Conservation (phyloP, 1,139 yeast genomes). For the Candida mesenterica region DNA sequence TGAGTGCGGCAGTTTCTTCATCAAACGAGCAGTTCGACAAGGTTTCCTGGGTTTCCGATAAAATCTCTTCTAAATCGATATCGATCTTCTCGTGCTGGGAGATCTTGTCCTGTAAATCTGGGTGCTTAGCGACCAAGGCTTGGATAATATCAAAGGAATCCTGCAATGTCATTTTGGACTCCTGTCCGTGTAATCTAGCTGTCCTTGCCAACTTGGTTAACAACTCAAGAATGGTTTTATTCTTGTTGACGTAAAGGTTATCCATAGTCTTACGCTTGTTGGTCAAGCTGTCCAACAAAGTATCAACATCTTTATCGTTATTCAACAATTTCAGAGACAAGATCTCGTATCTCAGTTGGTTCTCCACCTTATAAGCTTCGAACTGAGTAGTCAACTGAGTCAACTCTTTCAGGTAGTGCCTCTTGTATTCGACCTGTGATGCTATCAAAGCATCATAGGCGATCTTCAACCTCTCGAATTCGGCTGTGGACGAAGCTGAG, state of each 20-base stretch:
- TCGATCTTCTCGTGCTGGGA: constrained; percentile 28
- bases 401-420: constrained; percentile 44
- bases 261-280: constrained; percentile 45
- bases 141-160: constrained; percentile 33
- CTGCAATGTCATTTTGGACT: constrained; percentile 34
- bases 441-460: constrained; percentile 62
- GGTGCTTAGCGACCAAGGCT: constrained; percentile 32
- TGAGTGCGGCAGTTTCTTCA: constrained; percentile 34
- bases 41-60: constrained; percentile 35
- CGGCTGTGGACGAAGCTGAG: constrained; percentile 48
- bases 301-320: constrained; percentile 47
- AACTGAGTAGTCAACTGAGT: constrained; percentile 30
- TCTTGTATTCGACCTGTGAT: constrained; percentile 56
- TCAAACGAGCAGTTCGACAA: constrained; percentile 35
- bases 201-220: constrained; percentile 44
- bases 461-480: constrained; percentile 55
- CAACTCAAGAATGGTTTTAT: constrained; percentile 44
- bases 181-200: constrained; percentile 50
- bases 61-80: constrained; percentile 35
- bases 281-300: constrained; percentile 41
- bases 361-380: constrained; percentile 37
- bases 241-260: constrained; percentile 46
- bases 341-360: constrained; percentile 27
- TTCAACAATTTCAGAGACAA: constrained; percentile 29
- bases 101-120: constrained; percentile 36